These are phyloP conservation scores for Pythium rishiriense DNA, from an alignment of 352 stramenopile genomes.

Conservation along the genomic window DNA sequence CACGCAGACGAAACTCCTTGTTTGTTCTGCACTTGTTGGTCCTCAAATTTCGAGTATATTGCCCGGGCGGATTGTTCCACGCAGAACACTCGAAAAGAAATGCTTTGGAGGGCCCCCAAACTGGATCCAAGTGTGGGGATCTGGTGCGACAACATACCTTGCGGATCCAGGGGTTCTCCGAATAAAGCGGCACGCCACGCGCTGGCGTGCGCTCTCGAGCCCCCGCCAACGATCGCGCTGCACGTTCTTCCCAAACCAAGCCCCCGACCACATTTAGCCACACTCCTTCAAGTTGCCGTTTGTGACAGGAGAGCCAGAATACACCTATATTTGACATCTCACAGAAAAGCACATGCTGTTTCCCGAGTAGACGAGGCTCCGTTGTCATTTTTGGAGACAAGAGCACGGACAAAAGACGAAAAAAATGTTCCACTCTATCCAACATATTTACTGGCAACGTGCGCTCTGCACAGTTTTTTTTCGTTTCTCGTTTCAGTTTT, in stretches of 20 bases:
- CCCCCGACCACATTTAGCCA: background rate
- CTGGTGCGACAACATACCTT: background rate
- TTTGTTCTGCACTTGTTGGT: too few species aligned
- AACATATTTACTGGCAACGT: too few species aligned
- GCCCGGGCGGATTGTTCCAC: too few species aligned
- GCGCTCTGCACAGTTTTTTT: too few species aligned
- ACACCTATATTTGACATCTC: constrained; percentile 25
- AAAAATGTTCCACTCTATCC: too few species aligned
- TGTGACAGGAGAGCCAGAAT: background rate
- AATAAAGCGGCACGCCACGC: constrained; percentile 3
- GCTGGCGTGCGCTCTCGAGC: constrained; percentile 14
- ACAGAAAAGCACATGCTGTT: background rate
- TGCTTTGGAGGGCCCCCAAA: too few species aligned
- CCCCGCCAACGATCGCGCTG: background rate
- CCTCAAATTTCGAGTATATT: too few species aligned
- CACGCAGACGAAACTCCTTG: too few species aligned
- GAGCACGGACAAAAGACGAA: background rate
- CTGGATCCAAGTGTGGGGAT: too few species aligned
- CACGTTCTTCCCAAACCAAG: background rate
- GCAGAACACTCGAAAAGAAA: too few species aligned
- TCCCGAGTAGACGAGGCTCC: constrained; percentile 13
- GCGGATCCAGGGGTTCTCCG: background rate
- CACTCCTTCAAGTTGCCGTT: constrained; percentile 21
- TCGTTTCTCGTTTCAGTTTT: too few species aligned
- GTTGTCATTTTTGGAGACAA: constrained; percentile 12